Conservation (phyloP, 352 stramenopile genomes). For the Globisporangium middletonii region DNA sequence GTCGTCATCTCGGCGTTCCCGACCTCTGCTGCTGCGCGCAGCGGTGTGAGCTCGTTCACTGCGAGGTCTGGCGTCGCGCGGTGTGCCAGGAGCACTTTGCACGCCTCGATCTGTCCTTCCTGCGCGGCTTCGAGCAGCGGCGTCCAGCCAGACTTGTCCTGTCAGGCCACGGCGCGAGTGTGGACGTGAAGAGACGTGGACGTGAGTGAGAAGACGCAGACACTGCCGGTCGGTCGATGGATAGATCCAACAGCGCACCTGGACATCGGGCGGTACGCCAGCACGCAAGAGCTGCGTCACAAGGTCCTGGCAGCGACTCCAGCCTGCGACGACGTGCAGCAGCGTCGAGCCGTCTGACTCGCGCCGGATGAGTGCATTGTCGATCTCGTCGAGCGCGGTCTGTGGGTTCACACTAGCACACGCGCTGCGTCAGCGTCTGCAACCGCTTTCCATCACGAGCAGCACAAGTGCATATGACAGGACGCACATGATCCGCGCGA, state of each 20-base stretch:
- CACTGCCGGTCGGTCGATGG: too few relatives aligned
- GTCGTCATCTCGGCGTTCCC: constrained; percentile 47
- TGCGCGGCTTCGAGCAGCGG: constrained; percentile 56
- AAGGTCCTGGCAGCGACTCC: constrained; percentile 48
- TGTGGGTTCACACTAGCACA: constrained; percentile 29
- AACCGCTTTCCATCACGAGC: background rate
- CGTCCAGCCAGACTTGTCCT: constrained; percentile 48
- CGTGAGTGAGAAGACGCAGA: background rate
- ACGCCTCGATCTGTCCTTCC: constrained; percentile 47
- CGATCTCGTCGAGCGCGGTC: constrained; percentile 21
- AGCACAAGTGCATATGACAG: background rate
- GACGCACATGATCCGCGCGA: constrained; percentile 48
- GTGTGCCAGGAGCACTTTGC: constrained; percentile 33
- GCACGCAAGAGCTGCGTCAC: constrained; percentile 32
- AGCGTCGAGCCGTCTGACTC: constrained; percentile 46
- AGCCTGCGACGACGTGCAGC: constrained; percentile 47
- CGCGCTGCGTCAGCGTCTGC: background rate
- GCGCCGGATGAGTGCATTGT: constrained; percentile 21
- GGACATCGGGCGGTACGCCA: constrained; percentile 29
- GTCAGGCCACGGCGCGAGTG: background rate
- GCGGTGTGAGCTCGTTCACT: constrained; percentile 29
- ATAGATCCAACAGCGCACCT: constrained; percentile 8
- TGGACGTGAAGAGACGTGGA: background rate
- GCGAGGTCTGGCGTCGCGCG: constrained; percentile 36
- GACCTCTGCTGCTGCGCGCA: constrained; percentile 44